Percentiles rank a stretch among this genome's conserved stretches.
Evolutionary conservation across 225 moss, liverwort and hornwort genomes (phyloP).

Genomic region (Pseudisothecium myosuroides): DNA sequence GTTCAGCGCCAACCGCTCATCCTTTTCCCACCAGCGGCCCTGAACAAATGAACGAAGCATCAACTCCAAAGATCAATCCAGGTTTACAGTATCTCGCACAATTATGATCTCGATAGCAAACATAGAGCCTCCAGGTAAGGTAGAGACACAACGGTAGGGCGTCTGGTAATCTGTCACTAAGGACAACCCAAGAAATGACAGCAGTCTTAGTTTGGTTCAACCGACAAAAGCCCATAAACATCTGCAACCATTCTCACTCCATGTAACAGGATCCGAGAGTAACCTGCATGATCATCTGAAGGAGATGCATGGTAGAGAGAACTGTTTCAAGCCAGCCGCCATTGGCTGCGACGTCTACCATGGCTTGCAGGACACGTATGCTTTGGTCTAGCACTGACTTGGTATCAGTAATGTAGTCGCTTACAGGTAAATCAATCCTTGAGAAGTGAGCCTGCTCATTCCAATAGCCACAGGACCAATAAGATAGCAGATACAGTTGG

Average conservation of each 20-base stretch:
- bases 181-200: neutral
- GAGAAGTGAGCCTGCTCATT: slow-evolving; percentile 82
- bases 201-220: neutral
- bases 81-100: neutral
- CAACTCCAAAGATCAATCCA: neutral
- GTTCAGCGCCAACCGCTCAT: slow-evolving; percentile 58
- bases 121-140: neutral
- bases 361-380: slow-evolving; percentile 95
- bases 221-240: neutral
- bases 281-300: slow-evolving; percentile 99
- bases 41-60: slow-evolving; percentile 8
- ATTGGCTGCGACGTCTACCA: slow-evolving; percentile 95
- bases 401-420: slow-evolving; percentile 98
- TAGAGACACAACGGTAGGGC: neutral
- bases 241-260: neutral
- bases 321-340: slow-evolving; percentile 92
- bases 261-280: neutral
- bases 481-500: neutral
- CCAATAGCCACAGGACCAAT: too few relatives aligned
- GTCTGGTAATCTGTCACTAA: neutral
- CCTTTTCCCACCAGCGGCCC: slow-evolving; percentile 75
- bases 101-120: neutral
- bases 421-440: slow-evolving; percentile 80
- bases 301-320: slow-evolving; percentile 82
- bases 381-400: slow-evolving; percentile 99